A percentile compares a stretch with the other conserved stretches of the same genome.
Evolutionary conservation across 306 rosid genomes (phyloP).

Genomic region (Ormosia semicastrata): DNA sequence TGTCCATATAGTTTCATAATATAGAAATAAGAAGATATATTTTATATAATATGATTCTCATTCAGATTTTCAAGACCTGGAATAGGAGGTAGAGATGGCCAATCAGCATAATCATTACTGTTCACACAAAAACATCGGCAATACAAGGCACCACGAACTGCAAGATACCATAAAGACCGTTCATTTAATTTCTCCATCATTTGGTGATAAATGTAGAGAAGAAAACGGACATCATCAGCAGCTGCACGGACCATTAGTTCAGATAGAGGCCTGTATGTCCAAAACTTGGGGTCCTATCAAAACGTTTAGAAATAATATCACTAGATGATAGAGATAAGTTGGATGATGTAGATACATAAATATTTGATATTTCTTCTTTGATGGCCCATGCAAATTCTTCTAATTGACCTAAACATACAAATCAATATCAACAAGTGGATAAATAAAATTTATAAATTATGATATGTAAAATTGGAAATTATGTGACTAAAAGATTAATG

Average conservation of each 20-base stretch:
- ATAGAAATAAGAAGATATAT: conserved; percentile 17
- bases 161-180: conserved; percentile 78
- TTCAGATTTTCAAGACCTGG: conserved; percentile 63
- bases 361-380: background rate
- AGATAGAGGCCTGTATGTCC: conserved; percentile 91
- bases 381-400: background rate
- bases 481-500: background rate
- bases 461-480: conserved; percentile 1
- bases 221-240: conserved; percentile 97
- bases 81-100: conserved; percentile 83
- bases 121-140: conserved; percentile 89
- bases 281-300: conserved; percentile 85
- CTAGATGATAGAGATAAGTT: background rate
- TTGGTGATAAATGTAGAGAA: conserved; percentile 79
- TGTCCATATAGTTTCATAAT: background rate
- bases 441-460: background rate
- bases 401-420: conserved; percentile 10
- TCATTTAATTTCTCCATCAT: conserved; percentile 85
- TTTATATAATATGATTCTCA: background rate
- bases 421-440: conserved; percentile 7
- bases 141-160: conserved; percentile 92
- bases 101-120: conserved; percentile 58
- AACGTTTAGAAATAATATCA: conserved; percentile 23
- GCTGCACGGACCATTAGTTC: conserved; percentile 95
- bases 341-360: background rate